Conservation (phyloP, 78 protist species). For the Protostelium mycophagum region DNA sequence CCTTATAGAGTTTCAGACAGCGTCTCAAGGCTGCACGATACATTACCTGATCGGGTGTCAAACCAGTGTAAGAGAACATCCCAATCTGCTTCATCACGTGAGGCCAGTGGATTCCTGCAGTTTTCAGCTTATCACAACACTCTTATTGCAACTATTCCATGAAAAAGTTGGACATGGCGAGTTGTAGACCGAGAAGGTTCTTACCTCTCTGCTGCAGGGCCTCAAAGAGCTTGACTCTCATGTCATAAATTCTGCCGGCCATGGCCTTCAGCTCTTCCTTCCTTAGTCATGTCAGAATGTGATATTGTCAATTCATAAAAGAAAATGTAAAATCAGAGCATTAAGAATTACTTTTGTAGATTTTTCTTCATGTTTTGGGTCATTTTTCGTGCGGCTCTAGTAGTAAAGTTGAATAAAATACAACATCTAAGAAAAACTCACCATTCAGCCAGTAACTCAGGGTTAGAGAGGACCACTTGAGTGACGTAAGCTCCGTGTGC, state of each 20-base stretch:
- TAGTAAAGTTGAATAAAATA: too few relatives aligned
- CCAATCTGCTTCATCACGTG: slow-evolving; percentile 91
- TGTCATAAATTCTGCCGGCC: slow-evolving; percentile 71
- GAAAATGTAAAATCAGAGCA: too few relatives aligned
- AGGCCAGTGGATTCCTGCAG: slow-evolving; percentile 80
- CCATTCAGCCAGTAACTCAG: slow-evolving; percentile 33
- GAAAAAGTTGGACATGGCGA: too few relatives aligned
- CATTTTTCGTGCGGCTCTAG: too few relatives aligned
- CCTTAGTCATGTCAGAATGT: slow-evolving; percentile 58
- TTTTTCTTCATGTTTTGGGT: too few relatives aligned
- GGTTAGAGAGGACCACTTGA: slow-evolving; percentile 58
- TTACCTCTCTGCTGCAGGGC: slow-evolving; percentile 26
- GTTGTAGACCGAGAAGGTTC: too few relatives aligned
- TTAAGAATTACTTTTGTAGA: too few relatives aligned
- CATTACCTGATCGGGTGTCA: slow-evolving; percentile 25
- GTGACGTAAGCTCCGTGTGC: slow-evolving; percentile 95
- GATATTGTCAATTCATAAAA: too few relatives aligned
- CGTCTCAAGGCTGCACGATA: not conserved
- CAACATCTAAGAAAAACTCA: not conserved
- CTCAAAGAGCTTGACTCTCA: slow-evolving; percentile 66
- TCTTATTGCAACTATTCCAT: too few relatives aligned
- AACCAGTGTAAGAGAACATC: slow-evolving; percentile 96
- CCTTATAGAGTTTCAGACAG: not conserved
- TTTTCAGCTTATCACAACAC: too few relatives aligned
- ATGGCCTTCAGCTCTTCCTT: slow-evolving; percentile 66